Evolutionary conservation across 83 land plant genomes (phyloP).

Genomic region (Diphasiastrum complanatum): DNA sequence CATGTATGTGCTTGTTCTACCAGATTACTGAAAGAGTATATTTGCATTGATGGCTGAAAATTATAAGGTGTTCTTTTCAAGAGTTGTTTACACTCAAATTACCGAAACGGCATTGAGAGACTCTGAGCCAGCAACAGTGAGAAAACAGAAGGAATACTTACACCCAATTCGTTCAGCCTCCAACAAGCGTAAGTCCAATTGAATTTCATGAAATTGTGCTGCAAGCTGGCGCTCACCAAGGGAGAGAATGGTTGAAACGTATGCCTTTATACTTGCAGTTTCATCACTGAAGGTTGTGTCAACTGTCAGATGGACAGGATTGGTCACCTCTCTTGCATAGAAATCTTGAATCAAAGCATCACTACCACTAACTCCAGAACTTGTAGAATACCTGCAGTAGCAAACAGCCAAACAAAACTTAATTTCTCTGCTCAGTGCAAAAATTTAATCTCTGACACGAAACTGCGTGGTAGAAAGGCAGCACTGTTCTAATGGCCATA

Average conservation of each 20-base stretch:
- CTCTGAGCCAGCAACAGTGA: no score
- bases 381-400: slow-evolving; percentile 71
- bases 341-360: slow-evolving; percentile 94
- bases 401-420: not conserved
- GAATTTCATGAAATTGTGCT: slow-evolving; percentile 92
- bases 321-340: slow-evolving; percentile 70
- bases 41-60: no score
- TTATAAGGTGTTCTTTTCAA: no score
- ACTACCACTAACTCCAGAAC: slow-evolving; percentile 80
- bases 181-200: slow-evolving; percentile 74
- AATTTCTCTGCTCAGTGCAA: no score
- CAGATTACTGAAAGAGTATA: no score
- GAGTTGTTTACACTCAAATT: no score
- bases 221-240: slow-evolving; percentile 94
- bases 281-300: slow-evolving; percentile 77
- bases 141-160: slow-evolving; percentile 42
- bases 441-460: no score
- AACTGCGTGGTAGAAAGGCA: no score
- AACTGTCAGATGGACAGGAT: slow-evolving; percentile 84
- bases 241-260: slow-evolving; percentile 58
- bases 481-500: no score
- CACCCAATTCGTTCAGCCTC: slow-evolving; percentile 95
- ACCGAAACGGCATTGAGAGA: no score
- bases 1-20: no score
- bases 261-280: slow-evolving; percentile 64